A percentile compares a stretch with the other conserved stretches of the same genome.
Conservation (phyloP, 2,329 filamentous ascomycete genomes). For the Xylariaceae sp. region DNA sequence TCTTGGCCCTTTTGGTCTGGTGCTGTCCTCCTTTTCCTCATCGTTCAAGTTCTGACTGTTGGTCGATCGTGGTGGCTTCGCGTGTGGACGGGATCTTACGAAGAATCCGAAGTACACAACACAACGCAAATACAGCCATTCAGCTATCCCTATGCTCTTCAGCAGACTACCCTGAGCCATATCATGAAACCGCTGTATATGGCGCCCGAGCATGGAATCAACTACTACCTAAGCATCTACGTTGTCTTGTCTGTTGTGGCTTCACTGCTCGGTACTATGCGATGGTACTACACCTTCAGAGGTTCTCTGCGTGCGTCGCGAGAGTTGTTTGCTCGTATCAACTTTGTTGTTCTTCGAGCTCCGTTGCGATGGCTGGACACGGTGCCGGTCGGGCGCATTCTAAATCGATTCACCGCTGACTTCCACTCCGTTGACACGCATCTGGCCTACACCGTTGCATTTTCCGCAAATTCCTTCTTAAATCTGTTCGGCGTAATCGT, state of each 20-base stretch:
- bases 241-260: conserved; percentile 54
- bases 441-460: conserved; percentile 59
- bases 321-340: conserved; percentile 62
- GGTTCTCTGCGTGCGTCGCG: conserved; percentile 68
- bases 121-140: conserved; percentile 32
- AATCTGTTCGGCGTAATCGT: conserved; percentile 62
- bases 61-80: conserved; percentile 61
- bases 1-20: conserved; percentile 57
- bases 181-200: conserved; percentile 27
- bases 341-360: conserved; percentile 64
- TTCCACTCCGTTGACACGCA: conserved; percentile 70
- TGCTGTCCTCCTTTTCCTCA: conserved; percentile 50
- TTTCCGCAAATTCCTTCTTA: conserved; percentile 57
- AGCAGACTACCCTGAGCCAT: conserved; percentile 43
- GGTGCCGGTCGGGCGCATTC: conserved; percentile 68
- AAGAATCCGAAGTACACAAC: conserved; percentile 26
- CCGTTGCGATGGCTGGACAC: conserved; percentile 79
- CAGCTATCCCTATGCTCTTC: conserved; percentile 43
- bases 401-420: conserved; percentile 76
- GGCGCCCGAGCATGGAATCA: conserved; percentile 37
- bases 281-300: conserved; percentile 60
- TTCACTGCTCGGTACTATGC: conserved; percentile 56
- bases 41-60: conserved; percentile 52
- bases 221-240: conserved; percentile 67
- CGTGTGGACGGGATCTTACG: conserved; percentile 54